These are phyloP conservation scores for Pleurotus citrinopileatus DNA, from an alignment of 768 basidiomycete species.

Conservation along the genomic window DNA sequence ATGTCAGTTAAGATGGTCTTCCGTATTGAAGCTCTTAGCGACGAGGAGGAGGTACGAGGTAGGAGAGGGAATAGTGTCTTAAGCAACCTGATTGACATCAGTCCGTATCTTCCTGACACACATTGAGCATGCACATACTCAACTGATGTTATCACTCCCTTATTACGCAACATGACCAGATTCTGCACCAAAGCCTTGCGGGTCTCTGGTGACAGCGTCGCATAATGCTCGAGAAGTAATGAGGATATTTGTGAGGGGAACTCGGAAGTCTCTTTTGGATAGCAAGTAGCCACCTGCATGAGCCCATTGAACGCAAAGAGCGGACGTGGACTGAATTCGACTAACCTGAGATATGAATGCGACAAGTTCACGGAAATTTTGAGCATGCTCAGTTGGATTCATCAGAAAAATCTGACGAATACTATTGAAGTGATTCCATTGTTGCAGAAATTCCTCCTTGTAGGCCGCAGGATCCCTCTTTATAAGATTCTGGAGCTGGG, in stretches of 20 bases:
- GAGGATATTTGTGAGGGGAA: constrained; percentile 80
- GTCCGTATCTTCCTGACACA: not conserved
- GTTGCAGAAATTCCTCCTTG: constrained; percentile 93
- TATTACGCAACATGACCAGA: constrained; percentile 90
- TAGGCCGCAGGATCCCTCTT: constrained; percentile 90
- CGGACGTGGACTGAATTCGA: not conserved
- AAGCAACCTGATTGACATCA: constrained; percentile 59
- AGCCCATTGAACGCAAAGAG: not conserved
- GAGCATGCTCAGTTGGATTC: constrained; percentile 81
- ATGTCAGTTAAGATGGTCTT: constrained; percentile 94
- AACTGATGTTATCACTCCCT: constrained; percentile 87
- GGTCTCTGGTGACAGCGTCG: constrained; percentile 72
- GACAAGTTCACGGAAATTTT: constrained; percentile 84
- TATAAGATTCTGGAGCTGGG: constrained; percentile 95
- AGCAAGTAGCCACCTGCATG: constrained; percentile 81
- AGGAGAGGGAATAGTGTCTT: constrained; percentile 92
- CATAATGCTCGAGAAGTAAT: constrained; percentile 78
- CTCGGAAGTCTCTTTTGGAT: constrained; percentile 85
- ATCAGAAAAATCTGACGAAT: constrained; percentile 82
- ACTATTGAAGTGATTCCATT: constrained; percentile 94
- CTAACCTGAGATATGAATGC: constrained; percentile 85
- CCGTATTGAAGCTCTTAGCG: constrained; percentile 82
- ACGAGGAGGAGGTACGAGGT: constrained; percentile 86
- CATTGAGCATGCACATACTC: constrained; percentile 54
- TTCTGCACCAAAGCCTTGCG: constrained; percentile 86